Conservation (phyloP, 2,329 filamentous ascomycete species). For the Eutypella sp. region DNA sequence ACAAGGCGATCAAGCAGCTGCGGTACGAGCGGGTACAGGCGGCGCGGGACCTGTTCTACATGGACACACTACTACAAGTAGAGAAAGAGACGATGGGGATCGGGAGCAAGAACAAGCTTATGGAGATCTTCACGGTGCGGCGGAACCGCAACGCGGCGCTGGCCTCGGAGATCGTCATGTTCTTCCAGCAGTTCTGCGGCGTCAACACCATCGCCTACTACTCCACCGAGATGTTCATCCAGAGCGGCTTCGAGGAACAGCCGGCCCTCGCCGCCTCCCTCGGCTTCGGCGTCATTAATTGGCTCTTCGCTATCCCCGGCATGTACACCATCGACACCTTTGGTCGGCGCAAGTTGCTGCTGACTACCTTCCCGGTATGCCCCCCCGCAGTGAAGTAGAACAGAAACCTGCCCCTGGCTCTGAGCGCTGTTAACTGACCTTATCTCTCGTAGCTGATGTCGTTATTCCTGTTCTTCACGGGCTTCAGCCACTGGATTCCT, state of each 20-base stretch:
- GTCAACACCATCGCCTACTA: conserved; percentile 46
- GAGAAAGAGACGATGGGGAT: conserved; percentile 48
- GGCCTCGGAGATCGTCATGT: conserved; percentile 61
- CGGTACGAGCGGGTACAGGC: conserved; percentile 50
- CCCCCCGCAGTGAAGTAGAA: neutral
- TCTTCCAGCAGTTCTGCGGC: conserved; percentile 56
- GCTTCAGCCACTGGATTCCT: conserved; percentile 43
- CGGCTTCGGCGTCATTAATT: conserved; percentile 62
- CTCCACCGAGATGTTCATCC: conserved; percentile 55
- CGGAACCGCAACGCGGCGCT: conserved; percentile 58
- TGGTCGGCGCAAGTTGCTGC: conserved; percentile 58
- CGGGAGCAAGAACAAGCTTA: conserved; percentile 43
- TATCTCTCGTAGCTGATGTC: conserved; percentile 44
- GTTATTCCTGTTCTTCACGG: conserved; percentile 41
- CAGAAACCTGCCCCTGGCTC: too few relatives aligned
- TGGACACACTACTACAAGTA: conserved; percentile 51
- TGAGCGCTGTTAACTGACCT: neutral
- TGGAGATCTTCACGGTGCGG: conserved; percentile 55
- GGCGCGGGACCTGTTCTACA: conserved; percentile 52
- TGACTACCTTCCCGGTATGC: conserved; percentile 53
- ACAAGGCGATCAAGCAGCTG: conserved; percentile 38
- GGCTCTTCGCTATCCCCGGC: conserved; percentile 58
- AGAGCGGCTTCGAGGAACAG: conserved; percentile 46
- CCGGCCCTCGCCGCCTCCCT: conserved; percentile 55
- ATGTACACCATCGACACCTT: conserved; percentile 65